A percentile compares a stretch with the other conserved stretches of the same genome.
phyloP scores from a whole-genome alignment of 345 rosid genomes.

The Arabis alpina region DNA sequence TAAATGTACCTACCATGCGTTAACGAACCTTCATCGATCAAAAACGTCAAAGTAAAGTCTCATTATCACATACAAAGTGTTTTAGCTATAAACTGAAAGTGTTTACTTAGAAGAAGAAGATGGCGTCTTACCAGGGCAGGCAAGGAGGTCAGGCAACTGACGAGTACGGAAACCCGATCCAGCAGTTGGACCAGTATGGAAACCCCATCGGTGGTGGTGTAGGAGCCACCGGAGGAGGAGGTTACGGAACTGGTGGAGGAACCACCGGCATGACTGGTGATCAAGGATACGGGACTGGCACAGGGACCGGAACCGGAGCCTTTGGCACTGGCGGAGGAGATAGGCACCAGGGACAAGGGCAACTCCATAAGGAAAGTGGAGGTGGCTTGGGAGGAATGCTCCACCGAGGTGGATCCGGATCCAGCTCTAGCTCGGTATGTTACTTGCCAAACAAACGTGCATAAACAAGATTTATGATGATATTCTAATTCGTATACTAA shows the following conservation, averaged over 20 bases:
- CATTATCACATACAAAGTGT: conserved; percentile 5
- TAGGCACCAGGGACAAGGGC: conserved; percentile 39
- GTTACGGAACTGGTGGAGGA: conserved; percentile 27
- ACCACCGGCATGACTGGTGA: conserved; percentile 13
- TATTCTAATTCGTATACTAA: not conserved
- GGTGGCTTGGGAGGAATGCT: conserved; percentile 48
- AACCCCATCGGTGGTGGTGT: conserved; percentile 40
- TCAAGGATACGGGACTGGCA: conserved; percentile 36
- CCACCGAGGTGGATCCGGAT: conserved; percentile 61
- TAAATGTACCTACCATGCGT: conserved; percentile 19
- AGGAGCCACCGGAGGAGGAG: conserved; percentile 34
- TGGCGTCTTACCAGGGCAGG: conserved; percentile 41
- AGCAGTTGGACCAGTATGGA: conserved; percentile 38
- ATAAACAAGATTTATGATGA: no score
- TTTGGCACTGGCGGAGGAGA: conserved; percentile 41
- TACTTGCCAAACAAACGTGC: no score
- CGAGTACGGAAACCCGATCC: conserved; percentile 50
- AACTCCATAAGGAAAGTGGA: conserved; percentile 32
- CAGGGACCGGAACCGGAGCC: conserved; percentile 30
- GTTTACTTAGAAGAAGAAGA: conserved; percentile 31
- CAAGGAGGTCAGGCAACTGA: conserved; percentile 48
- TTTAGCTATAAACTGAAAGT: conserved; percentile 9
- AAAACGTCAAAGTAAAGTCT: conserved; percentile 21
- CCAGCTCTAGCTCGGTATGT: conserved; percentile 57
- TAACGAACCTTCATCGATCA: conserved; percentile 29